Percentiles rank a stretch among this genome's conserved stretches.
Conservation (phyloP, 306 rosid species). For the Dalbergia cochinchinensis region DNA sequence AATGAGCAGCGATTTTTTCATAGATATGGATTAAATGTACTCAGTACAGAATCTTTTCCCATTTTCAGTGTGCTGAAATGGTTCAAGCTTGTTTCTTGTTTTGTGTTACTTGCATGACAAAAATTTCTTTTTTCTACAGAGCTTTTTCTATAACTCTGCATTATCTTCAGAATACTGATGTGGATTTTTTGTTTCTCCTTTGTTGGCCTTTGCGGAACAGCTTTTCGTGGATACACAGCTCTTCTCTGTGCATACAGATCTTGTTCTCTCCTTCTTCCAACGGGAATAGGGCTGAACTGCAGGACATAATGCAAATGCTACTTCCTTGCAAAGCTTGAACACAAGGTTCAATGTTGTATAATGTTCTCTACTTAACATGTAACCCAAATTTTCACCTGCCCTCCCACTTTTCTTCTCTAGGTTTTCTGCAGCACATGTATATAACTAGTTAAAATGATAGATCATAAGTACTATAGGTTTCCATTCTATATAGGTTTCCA, state of each 20-base stretch:
- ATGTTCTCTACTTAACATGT: conserved; percentile 38
- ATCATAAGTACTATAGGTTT: conserved; percentile 40
- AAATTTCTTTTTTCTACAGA: neutral
- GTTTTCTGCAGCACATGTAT: conserved; percentile 46
- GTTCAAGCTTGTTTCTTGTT: conserved; percentile 18
- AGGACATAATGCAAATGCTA: conserved; percentile 28
- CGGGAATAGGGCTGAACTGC: conserved; percentile 65
- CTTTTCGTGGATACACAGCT: conserved; percentile 92
- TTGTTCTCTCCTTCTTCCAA: conserved; percentile 95
- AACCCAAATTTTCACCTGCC: neutral
- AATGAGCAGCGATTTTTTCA: neutral
- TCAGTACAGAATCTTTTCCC: neutral
- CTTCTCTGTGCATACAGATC: conserved; percentile 93
- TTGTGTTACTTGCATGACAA: neutral
- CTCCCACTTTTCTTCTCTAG: neutral
- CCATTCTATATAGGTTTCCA: conserved; percentile 45
- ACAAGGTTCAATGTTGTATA: conserved; percentile 66
- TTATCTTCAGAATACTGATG: conserved; percentile 26
- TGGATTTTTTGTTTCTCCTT: conserved; percentile 8
- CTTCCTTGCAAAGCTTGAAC: conserved; percentile 54
- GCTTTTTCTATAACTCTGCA: conserved; percentile 2
- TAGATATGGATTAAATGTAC: neutral
- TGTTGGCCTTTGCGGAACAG: conserved; percentile 58
- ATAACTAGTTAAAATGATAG: conserved; percentile 41
- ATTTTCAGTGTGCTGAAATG: neutral